Base-by-base conservation (phyloP, 2,329 filamentous ascomycete genomes). In the Dactylellina cionopaga region DNA sequence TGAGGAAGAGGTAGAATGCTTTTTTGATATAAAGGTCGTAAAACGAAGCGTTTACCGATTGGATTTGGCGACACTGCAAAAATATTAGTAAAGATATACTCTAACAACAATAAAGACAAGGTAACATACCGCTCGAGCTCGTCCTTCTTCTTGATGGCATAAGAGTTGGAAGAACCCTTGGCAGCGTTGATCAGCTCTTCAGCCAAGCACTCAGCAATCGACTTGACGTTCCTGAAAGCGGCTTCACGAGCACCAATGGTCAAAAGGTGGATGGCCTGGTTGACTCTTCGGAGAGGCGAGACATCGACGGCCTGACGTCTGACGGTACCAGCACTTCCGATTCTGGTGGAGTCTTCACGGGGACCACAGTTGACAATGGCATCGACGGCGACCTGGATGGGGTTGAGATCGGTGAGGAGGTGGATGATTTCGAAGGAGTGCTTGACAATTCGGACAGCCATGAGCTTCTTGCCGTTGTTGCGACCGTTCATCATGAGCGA, bases 401-500 rank as follows among this genome's bases (percentile, higher is more conserved):
- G 95, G 91, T 99, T 99, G 88, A 98, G 95, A 88, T 99, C 95
- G 88, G 96, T 98, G 92, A 98, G 98, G 86, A 99, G 93, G 91
- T 98, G 93, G 85, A 99, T 92, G 83, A 99, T 99, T 88, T 99
- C 96, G 85, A 99, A 99, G 80, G 94, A 85, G 88, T 99, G 95
- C 79, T 93, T 93, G 81, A 99, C 93, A 80, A 99, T 99, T 85
- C 95, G 92, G 84, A 98, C 94, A 82, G 95, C 96, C 93, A 96
- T 97, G 83, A 98, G 90, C 92, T 99, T 99, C 91, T 99, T 99
- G 85, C 95, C 95, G 91, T 97, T 99, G 92, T 99, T 99, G 86
- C 95, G 95, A 85, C 95, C 95, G 90, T 99, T 96, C 94, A 98
- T 98, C 96, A 99, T 99, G 83, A 99, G 90, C 74, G 95, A 98